A percentile compares a stretch with the other conserved stretches of the same genome.
Evolutionary conservation across 1,284 basidiomycete genomes (phyloP).

Genomic region (Rhodotorula glutinis): DNA sequence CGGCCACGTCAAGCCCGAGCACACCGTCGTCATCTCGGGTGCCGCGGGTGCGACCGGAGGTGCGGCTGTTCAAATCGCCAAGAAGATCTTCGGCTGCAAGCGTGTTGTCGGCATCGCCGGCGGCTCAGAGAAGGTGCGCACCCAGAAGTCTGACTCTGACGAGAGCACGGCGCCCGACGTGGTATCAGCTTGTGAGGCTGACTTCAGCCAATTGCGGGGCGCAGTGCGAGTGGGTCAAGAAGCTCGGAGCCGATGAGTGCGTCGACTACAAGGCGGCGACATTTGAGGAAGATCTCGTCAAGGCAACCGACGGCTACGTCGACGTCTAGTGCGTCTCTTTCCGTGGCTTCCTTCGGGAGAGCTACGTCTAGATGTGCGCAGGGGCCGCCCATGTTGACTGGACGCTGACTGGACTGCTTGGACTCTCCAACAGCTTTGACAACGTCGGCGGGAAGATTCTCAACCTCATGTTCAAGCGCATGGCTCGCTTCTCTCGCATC

Average conservation of each 20-base stretch:
- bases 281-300: constrained; percentile 50
- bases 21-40: constrained; percentile 24
- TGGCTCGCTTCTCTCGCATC: constrained; percentile 23
- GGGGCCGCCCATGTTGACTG: no score
- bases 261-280: constrained; percentile 57
- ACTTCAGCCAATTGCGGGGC: background rate
- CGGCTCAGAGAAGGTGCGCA: constrained; percentile 16
- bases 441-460: constrained; percentile 17
- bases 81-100: constrained; percentile 22
- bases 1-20: constrained; percentile 15
- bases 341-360: no score
- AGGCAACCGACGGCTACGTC: constrained; percentile 47
- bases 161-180: no score
- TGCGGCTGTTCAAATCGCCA: constrained; percentile 29
- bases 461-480: constrained; percentile 18
- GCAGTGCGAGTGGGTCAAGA: constrained; percentile 49
- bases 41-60: constrained; percentile 26
- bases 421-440: background rate
- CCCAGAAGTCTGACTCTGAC: no score
- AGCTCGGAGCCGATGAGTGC: constrained; percentile 55
- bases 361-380: no score
- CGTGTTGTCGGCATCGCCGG: constrained; percentile 30
- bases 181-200: background rate
- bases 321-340: constrained; percentile 16
- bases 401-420: no score